Evolutionary conservation across 2,329 filamentous ascomycete species (phyloP).

Genomic region (Alternaria burnsii): DNA sequence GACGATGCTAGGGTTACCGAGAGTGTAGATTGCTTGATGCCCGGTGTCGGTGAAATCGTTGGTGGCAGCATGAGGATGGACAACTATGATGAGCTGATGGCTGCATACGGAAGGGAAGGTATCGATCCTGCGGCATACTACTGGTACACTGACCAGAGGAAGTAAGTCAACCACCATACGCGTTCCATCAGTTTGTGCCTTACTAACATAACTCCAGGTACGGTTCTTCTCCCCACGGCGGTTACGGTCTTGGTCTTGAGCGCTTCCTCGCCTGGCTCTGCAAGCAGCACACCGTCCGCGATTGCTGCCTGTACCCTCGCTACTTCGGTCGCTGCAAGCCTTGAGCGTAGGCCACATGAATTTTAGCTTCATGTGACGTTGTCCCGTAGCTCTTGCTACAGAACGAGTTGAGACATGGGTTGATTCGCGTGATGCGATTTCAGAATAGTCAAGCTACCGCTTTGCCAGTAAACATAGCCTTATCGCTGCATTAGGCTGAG

Average conservation of each 20-base stretch:
- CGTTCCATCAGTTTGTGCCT: background rate
- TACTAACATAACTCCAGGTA: slow-evolving; percentile 65
- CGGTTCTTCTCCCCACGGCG: slow-evolving; percentile 89
- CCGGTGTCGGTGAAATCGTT: slow-evolving; percentile 95
- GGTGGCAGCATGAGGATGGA: slow-evolving; percentile 97
- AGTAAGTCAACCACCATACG: slow-evolving; percentile 66
- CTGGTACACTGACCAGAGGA: slow-evolving; percentile 98
- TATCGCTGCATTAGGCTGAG: slow-evolving; percentile 11
- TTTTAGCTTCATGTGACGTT: background rate
- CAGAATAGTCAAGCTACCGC: background rate
- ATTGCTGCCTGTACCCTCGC: slow-evolving; percentile 78
- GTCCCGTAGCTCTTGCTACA: slow-evolving; percentile 17
- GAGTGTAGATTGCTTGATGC: slow-evolving; percentile 87
- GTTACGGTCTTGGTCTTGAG: slow-evolving; percentile 92
- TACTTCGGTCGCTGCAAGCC: slow-evolving; percentile 85
- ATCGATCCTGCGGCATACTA: slow-evolving; percentile 89
- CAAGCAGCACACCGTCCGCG: slow-evolving; percentile 70
- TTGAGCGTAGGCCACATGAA: slow-evolving; percentile 50
- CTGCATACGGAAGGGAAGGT: slow-evolving; percentile 84
- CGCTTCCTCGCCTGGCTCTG: slow-evolving; percentile 76
- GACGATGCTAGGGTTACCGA: slow-evolving; percentile 86
- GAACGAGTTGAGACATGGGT: slow-evolving; percentile 11
- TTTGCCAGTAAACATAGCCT: background rate
- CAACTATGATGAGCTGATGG: slow-evolving; percentile 83
- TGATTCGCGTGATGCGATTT: background rate